Conservation (phyloP, 768 basidiomycete genomes). For the Suillus paluster region DNA sequence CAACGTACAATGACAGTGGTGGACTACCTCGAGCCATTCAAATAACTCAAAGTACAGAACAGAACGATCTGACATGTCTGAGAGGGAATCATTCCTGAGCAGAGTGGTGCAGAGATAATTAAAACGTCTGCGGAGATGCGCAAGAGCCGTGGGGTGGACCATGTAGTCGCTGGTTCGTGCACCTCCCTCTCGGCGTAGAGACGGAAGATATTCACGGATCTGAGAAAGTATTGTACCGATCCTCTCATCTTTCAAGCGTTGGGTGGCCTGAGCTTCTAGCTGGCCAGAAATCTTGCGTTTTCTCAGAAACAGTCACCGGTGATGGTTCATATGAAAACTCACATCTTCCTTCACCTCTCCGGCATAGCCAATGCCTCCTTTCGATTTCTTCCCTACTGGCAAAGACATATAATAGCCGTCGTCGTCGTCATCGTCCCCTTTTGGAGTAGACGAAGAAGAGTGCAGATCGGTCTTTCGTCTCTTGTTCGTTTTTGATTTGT, state of each 20-base stretch:
- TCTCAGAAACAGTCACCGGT: slow-evolving; percentile 12
- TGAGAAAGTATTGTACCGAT: slow-evolving; percentile 68
- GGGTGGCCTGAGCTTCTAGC: slow-evolving; percentile 73
- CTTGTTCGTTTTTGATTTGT: slow-evolving; percentile 41
- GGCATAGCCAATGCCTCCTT: slow-evolving; percentile 87
- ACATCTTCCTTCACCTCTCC: slow-evolving; percentile 87
- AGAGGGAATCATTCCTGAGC: slow-evolving; percentile 88
- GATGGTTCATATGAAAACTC: slow-evolving; percentile 35
- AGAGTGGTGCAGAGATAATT: slow-evolving; percentile 86
- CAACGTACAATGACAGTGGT: not conserved
- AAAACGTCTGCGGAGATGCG: slow-evolving; percentile 90
- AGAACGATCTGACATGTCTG: slow-evolving; percentile 91
- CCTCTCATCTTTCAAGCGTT: slow-evolving; percentile 73
- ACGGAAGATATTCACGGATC: slow-evolving; percentile 86
- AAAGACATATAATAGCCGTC: slow-evolving; percentile 47
- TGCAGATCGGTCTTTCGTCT: slow-evolving; percentile 44
- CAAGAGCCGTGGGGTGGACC: slow-evolving; percentile 89
- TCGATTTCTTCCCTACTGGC: slow-evolving; percentile 63
- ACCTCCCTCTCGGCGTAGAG: slow-evolving; percentile 73
- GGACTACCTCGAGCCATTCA: slow-evolving; percentile 87
- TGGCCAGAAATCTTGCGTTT: slow-evolving; percentile 75
- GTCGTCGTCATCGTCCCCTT: slow-evolving; percentile 60
- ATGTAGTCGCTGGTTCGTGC: slow-evolving; percentile 87
- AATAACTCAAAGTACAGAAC: slow-evolving; percentile 88
- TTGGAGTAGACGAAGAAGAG: slow-evolving; percentile 19